These are phyloP conservation scores for Raffaelea albimanens DNA, from an alignment of 2,329 filamentous ascomycete genomes.

Conservation along the genomic window DNA sequence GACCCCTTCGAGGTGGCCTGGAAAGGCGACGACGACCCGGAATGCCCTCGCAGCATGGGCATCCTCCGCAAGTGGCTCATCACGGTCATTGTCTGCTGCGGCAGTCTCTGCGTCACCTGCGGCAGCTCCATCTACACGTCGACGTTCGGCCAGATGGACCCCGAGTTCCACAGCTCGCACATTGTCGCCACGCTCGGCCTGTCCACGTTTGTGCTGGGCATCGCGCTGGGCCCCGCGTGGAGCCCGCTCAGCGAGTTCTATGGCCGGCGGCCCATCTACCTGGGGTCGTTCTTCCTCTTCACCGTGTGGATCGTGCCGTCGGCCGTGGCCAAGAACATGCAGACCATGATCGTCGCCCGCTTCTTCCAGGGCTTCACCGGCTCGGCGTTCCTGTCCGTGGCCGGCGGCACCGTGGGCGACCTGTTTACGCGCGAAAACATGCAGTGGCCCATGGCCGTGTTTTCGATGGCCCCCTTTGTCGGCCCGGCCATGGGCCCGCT, in stretches of 20 bases:
- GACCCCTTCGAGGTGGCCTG: constrained; percentile 62
- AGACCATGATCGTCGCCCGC: constrained; percentile 66
- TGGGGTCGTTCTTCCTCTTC: constrained; percentile 64
- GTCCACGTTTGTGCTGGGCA: constrained; percentile 73
- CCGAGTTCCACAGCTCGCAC: constrained; percentile 62
- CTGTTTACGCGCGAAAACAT: constrained; percentile 61
- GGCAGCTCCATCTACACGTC: constrained; percentile 83
- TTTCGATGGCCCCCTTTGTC: constrained; percentile 55
- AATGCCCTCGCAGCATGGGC: constrained; percentile 63
- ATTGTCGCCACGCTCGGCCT: constrained; percentile 72
- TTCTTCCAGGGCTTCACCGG: constrained; percentile 71
- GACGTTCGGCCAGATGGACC: constrained; percentile 68
- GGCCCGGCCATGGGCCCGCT: constrained; percentile 51
- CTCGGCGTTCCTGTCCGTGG: constrained; percentile 60
- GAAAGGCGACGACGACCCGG: constrained; percentile 62
- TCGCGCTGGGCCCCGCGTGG: constrained; percentile 53
- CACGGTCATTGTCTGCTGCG: constrained; percentile 61
- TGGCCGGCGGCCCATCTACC: constrained; percentile 72
- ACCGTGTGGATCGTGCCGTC: constrained; percentile 73
- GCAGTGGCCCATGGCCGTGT: constrained; percentile 76
- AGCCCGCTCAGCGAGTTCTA: constrained; percentile 68
- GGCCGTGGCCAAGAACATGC: constrained; percentile 72
- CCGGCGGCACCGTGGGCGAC: constrained; percentile 79
- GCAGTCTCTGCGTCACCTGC: constrained; percentile 63
- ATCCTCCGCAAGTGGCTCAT: constrained; percentile 68